Conservation (phyloP, 2,329 filamentous ascomycete species). For the Penicillium expansum region DNA sequence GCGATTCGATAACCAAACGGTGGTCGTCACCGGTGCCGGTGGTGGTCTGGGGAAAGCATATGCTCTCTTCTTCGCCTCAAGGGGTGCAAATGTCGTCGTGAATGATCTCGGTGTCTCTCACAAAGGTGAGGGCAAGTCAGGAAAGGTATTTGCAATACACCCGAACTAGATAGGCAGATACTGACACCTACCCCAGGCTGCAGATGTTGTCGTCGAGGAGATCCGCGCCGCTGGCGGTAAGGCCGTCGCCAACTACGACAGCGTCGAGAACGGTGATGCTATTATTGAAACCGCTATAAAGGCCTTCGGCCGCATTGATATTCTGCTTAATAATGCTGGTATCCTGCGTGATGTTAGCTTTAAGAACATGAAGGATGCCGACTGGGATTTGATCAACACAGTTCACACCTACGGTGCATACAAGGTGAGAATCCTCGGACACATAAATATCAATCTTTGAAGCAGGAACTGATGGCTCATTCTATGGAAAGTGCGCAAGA, state of each 20-base stretch:
- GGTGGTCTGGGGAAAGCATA: constrained; percentile 80
- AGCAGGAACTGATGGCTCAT: constrained; percentile 16
- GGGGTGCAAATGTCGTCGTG: constrained; percentile 91
- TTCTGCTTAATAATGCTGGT: constrained; percentile 97
- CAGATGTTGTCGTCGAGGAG: constrained; percentile 50
- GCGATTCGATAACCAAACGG: constrained; percentile 83
- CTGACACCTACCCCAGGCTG: constrained; percentile 55
- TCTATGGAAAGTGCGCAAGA: constrained; percentile 62
- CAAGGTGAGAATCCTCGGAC: constrained; percentile 55
- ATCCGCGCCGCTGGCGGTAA: constrained; percentile 81
- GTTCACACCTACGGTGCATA: constrained; percentile 93
- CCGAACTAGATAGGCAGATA: constrained; percentile 26
- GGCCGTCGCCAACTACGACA: constrained; percentile 95
- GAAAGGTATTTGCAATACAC: constrained; percentile 60
- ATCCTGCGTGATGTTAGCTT: constrained; percentile 94
- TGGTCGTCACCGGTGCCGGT: constrained; percentile 82
- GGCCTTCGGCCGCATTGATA: constrained; percentile 69
- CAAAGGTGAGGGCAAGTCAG: constrained; percentile 85
- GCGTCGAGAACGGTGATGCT: constrained; percentile 76
- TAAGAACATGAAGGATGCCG: constrained; percentile 96
- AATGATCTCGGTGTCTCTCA: constrained; percentile 93
- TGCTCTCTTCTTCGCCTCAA: constrained; percentile 82
- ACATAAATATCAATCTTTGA: neutral
- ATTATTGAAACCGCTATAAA: constrained; percentile 70
- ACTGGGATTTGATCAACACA: constrained; percentile 93